Evolutionary conservation across 179 eudicot species (phyloP).

Genomic region (Beta macrorhiza): DNA sequence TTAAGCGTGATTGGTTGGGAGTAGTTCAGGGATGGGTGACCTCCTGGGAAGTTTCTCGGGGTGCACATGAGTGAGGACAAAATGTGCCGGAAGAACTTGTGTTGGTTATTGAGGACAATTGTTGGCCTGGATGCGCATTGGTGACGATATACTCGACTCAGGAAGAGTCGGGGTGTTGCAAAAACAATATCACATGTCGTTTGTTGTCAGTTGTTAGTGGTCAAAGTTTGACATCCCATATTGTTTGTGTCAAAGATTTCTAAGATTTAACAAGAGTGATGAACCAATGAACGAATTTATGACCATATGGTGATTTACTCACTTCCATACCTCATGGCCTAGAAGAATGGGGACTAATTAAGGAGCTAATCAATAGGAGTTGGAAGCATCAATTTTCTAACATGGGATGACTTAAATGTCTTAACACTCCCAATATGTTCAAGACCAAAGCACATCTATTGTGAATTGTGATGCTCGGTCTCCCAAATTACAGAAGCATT

Average conservation of each 20-base stretch:
- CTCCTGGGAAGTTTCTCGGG: too few relatives aligned
- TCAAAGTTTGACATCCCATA: too few relatives aligned
- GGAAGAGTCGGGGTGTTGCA: too few relatives aligned
- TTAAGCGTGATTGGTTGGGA: too few relatives aligned
- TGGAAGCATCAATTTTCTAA: constrained; percentile 1
- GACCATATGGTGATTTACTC: not conserved
- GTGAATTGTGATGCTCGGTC: not conserved
- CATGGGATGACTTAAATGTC: constrained; percentile 19
- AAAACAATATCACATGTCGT: too few relatives aligned
- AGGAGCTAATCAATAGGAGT: constrained; percentile 22
- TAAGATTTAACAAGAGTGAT: not conserved
- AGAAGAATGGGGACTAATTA: constrained; percentile 25
- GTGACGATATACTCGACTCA: too few relatives aligned
- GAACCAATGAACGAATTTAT: not conserved
- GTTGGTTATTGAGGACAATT: too few relatives aligned
- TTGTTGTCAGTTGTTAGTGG: too few relatives aligned
- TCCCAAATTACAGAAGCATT: not conserved
- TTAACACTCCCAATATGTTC: constrained; percentile 6
- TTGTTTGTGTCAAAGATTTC: not conserved
- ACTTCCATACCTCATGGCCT: constrained; percentile 26
- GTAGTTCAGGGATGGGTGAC: too few relatives aligned
- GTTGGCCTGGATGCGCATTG: too few relatives aligned
- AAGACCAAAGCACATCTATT: not conserved
- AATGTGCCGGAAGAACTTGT: too few relatives aligned
- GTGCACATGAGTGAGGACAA: too few relatives aligned